These are phyloP conservation scores for Fusarium sp. DNA, from an alignment of 2,329 filamentous ascomycete genomes.

Conservation along the genomic window DNA sequence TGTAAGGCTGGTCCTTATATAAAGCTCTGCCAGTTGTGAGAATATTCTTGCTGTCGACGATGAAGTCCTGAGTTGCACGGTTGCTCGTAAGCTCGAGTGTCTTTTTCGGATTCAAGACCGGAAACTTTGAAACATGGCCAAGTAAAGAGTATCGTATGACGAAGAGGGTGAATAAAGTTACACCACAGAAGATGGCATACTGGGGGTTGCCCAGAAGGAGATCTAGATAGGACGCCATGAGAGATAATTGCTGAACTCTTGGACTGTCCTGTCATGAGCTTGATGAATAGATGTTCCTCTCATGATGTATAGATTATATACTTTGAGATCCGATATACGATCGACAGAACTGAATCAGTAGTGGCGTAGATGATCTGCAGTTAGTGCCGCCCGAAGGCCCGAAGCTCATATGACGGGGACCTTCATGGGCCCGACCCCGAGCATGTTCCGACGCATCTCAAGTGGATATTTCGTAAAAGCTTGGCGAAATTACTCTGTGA, in stretches of 20 bases:
- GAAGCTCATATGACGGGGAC: not conserved
- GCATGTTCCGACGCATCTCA: not conserved
- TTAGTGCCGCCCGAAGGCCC: not conserved
- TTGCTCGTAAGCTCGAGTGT: not conserved
- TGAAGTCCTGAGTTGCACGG: not conserved
- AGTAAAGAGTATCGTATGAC: not conserved
- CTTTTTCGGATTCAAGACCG: not conserved
- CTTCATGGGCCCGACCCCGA: not conserved
- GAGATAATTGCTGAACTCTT: not conserved
- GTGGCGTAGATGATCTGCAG: not conserved
- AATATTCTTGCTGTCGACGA: not conserved
- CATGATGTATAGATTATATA: not conserved
- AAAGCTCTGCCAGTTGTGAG: not conserved
- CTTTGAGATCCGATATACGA: not conserved
- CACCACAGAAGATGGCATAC: not conserved
- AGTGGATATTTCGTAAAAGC: not conserved
- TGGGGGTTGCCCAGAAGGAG: not conserved
- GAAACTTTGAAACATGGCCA: not conserved
- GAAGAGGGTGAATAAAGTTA: not conserved
- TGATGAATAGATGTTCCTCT: not conserved
- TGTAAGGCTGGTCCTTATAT: not conserved
- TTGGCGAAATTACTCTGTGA: not conserved
- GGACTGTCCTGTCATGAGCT: not conserved
- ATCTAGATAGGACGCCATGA: not conserved
- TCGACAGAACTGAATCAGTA: not conserved